Base-by-base conservation (phyloP, 2,329 filamentous ascomycete genomes). In the Talaromyces sp. region DNA sequence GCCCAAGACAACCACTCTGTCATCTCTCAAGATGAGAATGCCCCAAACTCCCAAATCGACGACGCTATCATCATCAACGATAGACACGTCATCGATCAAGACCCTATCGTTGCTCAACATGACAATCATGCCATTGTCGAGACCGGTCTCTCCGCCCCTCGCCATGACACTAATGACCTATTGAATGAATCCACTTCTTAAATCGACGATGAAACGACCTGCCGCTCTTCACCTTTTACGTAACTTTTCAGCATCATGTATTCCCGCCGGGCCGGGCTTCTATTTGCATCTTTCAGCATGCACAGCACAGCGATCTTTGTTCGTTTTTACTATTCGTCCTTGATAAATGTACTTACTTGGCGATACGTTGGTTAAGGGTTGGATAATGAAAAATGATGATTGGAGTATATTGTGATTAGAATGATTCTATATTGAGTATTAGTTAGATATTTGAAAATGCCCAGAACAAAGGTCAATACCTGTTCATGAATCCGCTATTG, bases 181-280 rank as follows among this genome's bases (percentile, higher is more conserved):
- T n/a, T 6, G n/a, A 37, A 56, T 39, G 33, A 37, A 0, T 11
- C 11, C 52, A 9, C 5, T 56, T 11, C 33, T 8, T 3, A 56
- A 37, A 37, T 24, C 37, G 11, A 56, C 33, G 52, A 56, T 14
- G 9, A 56, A 39, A 56, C 52, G 52, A 56, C n/a, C 7, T 39
- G 33, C 52, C 11, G 13, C 52, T 24, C 5, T 60, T 60, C 3
- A 11, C 16, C 2, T 8, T 31, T 2, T 54, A 14, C 9, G 16
- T 52, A 9, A 19, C 13, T 52, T 54, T 62, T 19, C 60, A 54
- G 24, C 22, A 54, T 56, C 33, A 62, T 62, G 47, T 61, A 50
- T 54, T 13, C 60, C 47, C 35, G 47, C 47, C 47, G 35, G 47
- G 33, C 22, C 47, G 47, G 47, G 47, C 24, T 22, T 37, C 13